phyloP scores from a whole-genome alignment of 139 green algal species.

The Volvox africanus region DNA sequence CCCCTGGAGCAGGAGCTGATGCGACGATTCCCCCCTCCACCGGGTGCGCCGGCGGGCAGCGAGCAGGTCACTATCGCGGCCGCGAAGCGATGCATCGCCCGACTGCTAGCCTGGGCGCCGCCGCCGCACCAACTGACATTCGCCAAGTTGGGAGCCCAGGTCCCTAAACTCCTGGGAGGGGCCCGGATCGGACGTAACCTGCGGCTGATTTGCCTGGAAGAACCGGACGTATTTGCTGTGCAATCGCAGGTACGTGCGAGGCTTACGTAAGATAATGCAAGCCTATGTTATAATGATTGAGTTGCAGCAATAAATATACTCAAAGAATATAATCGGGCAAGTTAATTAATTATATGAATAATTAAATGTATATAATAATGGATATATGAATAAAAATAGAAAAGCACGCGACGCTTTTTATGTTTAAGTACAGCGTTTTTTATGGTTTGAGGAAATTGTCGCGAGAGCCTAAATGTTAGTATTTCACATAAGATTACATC shows the following conservation, averaged over 20 bases:
- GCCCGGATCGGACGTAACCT: constrained; percentile 40
- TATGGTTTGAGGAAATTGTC: no score
- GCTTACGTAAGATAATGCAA: no score
- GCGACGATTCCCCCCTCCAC: constrained; percentile 8
- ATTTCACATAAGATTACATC: no score
- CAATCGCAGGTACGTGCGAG: constrained; percentile 23
- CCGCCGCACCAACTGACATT: constrained; percentile 45
- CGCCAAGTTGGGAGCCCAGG: constrained; percentile 46
- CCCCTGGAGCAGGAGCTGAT: constrained; percentile 42
- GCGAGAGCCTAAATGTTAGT: no score
- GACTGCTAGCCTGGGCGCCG: constrained; percentile 44
- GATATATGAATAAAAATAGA: no score
- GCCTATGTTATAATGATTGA: no score
- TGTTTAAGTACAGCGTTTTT: no score
- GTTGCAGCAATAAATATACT: no score
- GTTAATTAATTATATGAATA: no score
- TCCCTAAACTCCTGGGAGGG: constrained; percentile 41
- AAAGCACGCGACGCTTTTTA: no score
- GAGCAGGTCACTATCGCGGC: constrained; percentile 22
- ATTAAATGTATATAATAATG: no score
- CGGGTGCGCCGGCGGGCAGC: not conserved
- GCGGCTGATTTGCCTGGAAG: constrained; percentile 41
- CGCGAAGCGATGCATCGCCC: constrained; percentile 45
- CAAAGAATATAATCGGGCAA: no score
- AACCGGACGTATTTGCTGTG: constrained; percentile 36